Conservation (phyloP, 2,329 filamentous ascomycete genomes). For the Microdochium trichocladiopsis region DNA sequence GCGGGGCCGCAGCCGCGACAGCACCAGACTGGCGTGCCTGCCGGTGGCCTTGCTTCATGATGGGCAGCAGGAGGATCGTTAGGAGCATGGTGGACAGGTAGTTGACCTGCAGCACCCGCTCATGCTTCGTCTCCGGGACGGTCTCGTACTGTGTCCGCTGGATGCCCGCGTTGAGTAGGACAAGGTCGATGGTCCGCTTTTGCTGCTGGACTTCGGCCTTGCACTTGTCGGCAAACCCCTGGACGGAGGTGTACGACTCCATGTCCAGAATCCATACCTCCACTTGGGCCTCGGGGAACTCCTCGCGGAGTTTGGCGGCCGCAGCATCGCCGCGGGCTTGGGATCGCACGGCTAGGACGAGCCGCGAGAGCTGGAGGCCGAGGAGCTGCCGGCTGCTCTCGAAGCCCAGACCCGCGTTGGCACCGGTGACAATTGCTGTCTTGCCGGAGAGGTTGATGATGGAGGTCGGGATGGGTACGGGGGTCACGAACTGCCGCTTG, state of each 20-base stretch:
- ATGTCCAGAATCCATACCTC: slow-evolving; percentile 32
- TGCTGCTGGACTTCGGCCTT: slow-evolving; percentile 4
- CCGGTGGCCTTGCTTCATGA: slow-evolving; percentile 3
- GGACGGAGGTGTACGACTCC: slow-evolving; percentile 25
- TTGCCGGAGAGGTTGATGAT: slow-evolving; percentile 12
- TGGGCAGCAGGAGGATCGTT: slow-evolving; percentile 8
- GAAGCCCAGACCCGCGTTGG: slow-evolving; percentile 16
- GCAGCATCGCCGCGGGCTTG: slow-evolving; percentile 22
- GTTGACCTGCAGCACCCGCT: slow-evolving; percentile 11
- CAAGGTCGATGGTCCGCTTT: slow-evolving; percentile 12
- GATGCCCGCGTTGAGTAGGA: slow-evolving; percentile 19
- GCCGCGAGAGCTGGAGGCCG: slow-evolving; percentile 16
- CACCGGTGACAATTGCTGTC: slow-evolving; percentile 29
- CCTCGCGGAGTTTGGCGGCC: slow-evolving; percentile 14
- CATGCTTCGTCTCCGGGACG: slow-evolving; percentile 5
- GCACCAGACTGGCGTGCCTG: not conserved
- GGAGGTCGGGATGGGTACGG: slow-evolving; percentile 1
- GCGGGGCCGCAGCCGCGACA: too few species aligned
- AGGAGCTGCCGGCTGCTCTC: slow-evolving; percentile 28
- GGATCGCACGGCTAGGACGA: slow-evolving; percentile 29
- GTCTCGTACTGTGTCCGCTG: slow-evolving; percentile 2
- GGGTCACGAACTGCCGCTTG: slow-evolving; percentile 1
- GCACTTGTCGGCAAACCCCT: slow-evolving; percentile 19
- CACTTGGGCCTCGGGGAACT: slow-evolving; percentile 18
- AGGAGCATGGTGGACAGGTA: slow-evolving; percentile 10